Conservation (phyloP, 2,329 filamentous ascomycete species). For the Aspergillus sojae region DNA sequence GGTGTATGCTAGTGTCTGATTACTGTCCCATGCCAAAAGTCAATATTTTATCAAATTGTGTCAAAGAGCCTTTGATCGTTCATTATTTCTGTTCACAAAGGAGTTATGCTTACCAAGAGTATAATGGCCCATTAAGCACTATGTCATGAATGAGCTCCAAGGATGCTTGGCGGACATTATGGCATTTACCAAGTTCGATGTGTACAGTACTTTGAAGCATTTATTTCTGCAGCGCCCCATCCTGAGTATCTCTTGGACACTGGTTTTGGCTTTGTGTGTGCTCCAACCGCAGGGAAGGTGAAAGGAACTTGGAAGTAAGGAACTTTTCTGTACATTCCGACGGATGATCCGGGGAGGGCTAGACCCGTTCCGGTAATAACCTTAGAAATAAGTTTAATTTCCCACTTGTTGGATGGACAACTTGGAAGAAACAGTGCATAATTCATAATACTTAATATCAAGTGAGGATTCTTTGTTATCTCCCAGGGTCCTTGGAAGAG, state of each 20-base stretch:
- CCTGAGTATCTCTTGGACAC: not conserved
- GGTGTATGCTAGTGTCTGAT: conserved; percentile 1
- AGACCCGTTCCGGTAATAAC: not conserved
- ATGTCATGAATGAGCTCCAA: not conserved
- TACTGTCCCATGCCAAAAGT: not conserved
- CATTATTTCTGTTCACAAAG: too few relatives aligned
- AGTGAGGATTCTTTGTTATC: too few relatives aligned
- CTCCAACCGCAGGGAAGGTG: too few relatives aligned
- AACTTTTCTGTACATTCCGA: not conserved
- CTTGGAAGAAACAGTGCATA: too few relatives aligned
- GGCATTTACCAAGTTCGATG: not conserved
- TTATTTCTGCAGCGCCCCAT: not conserved
- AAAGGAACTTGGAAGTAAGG: not conserved
- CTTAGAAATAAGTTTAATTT: not conserved
- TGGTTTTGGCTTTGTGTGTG: too few relatives aligned
- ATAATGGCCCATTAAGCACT: not conserved
- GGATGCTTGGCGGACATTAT: not conserved
- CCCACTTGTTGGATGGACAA: not conserved
- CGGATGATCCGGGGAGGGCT: not conserved
- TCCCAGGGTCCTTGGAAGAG: too few relatives aligned
- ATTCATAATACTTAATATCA: too few relatives aligned
- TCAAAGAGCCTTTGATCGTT: not conserved
- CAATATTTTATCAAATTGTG: not conserved
- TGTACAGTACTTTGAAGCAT: not conserved
- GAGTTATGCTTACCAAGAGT: not conserved